Evolutionary conservation across 1,139 yeast species (phyloP), one percentile per base, ranked within the genome.

Genomic region (Yamadazyma aaseri): DNA sequence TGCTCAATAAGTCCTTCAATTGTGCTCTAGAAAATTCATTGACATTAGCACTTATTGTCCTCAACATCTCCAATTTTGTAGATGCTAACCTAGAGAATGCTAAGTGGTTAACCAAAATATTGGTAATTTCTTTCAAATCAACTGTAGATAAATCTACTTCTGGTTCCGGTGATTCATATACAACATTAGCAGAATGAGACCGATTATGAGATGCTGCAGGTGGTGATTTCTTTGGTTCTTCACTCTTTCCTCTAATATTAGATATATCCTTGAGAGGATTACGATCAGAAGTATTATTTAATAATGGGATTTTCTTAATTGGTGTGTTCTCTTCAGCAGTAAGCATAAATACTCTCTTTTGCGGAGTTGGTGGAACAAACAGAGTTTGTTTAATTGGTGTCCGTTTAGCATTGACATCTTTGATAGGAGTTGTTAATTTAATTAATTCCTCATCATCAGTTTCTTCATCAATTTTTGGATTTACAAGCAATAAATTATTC

Each of bases 1-100:
- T 57, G 38, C 69, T 64, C 38, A 73, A 65, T 15, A 83, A 61
- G 3, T 74, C 67, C 44, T 82, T 70, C 21, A 77, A 58, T 50
- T 79, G 79, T 24, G 55, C 57, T 40, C 65, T 68, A 20, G 71
- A 56, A 44, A 73, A 62, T 27, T 56, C 58, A 15, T 71, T 65
- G 6, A 73, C 71, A 10, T 60, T 58, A 0, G 70, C 76, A 53
- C 79, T 73, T 11, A 87, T 79, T 13, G 79, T 68, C 39, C 75
- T 79, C 40, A 92, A 68, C 30, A 72, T 73, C 5, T 85, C 71
- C 11, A 90, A 69, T 10, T 97, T 97, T 0, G 95, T 86, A 28
- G 94, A 90, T 20, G 90, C 77, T 20, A 87, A 71, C 44, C 96
- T 75, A 5, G 97, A 86, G 55, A 86, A 90, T 13, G 97, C 97